Conservation (phyloP, 106 monocot species). For the Narthecium ossifragum region DNA sequence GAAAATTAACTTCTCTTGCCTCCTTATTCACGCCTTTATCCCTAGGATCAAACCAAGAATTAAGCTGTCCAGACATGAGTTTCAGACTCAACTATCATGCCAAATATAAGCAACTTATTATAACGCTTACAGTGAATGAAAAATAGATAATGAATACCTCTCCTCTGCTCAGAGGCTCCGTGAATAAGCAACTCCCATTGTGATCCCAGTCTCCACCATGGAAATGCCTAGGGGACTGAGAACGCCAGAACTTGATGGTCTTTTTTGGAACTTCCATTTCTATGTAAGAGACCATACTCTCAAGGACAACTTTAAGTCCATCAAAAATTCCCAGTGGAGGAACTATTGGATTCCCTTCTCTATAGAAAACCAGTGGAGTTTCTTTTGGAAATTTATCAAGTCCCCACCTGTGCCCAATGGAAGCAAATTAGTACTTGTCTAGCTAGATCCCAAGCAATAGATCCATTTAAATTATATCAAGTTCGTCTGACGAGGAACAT, state of each 20-base stretch:
- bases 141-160: too few relatives aligned
- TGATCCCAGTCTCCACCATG: slow-evolving; percentile 88
- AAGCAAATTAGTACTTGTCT: not conserved
- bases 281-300: slow-evolving; percentile 61
- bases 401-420: slow-evolving; percentile 63
- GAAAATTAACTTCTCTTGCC: slow-evolving; percentile 68
- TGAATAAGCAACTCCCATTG: slow-evolving; percentile 85
- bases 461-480: not conserved
- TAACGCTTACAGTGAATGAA: too few relatives aligned
- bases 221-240: slow-evolving; percentile 94
- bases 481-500: not conserved
- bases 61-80: slow-evolving; percentile 56
- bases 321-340: slow-evolving; percentile 67
- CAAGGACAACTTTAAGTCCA: slow-evolving; percentile 71
- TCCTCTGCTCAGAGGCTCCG: slow-evolving; percentile 42
- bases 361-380: slow-evolving; percentile 82
- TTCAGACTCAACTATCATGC: too few relatives aligned
- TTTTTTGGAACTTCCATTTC: slow-evolving; percentile 61
- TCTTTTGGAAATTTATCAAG: slow-evolving; percentile 87
- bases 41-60: slow-evolving; percentile 86
- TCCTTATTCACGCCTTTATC: slow-evolving; percentile 79
- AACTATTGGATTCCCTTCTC: slow-evolving; percentile 61
- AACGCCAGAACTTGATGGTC: slow-evolving; percentile 82
- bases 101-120: too few relatives aligned
- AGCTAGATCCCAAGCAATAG: not conserved